A percentile compares a stretch with the other conserved stretches of the same genome.
phyloP scores from a whole-genome alignment of 2,329 filamentous ascomycete species.

The Endocalyx cinctus region DNA sequence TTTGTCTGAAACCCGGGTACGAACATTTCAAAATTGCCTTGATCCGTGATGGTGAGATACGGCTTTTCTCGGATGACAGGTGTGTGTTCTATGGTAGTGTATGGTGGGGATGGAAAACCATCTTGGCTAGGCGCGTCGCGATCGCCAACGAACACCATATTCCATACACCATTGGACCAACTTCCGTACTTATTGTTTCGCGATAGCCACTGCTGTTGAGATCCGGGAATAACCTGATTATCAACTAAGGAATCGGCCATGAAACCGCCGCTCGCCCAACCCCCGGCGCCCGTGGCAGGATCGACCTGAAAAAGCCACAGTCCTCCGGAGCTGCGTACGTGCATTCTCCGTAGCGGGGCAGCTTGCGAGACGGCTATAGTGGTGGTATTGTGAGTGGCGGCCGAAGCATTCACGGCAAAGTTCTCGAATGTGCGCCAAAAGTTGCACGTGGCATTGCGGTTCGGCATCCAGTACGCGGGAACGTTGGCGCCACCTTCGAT shows the following conservation, averaged over 20 bases:
- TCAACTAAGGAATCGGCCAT: conserved; percentile 29
- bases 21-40: conserved; percentile 24
- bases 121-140: conserved; percentile 21
- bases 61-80: conserved; percentile 29
- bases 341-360: conserved; percentile 26
- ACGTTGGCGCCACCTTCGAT: conserved; percentile 29
- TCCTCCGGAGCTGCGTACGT: conserved; percentile 25
- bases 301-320: conserved; percentile 31
- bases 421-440: conserved; percentile 31
- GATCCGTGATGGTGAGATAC: conserved; percentile 19
- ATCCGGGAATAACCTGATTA: conserved; percentile 25
- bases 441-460: conserved; percentile 30
- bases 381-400: conserved; percentile 26
- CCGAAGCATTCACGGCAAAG: conserved; percentile 26
- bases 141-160: conserved; percentile 30
- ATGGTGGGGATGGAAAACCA: conserved; percentile 22
- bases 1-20: conserved; percentile 23
- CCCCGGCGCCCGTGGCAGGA: conserved; percentile 23
- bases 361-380: conserved; percentile 30
- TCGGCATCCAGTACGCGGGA: conserved; percentile 30
- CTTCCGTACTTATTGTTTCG: conserved; percentile 28
- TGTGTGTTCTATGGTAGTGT: conserved; percentile 25
- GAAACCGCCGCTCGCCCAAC: conserved; percentile 29
- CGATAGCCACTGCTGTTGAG: conserved; percentile 30
- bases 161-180: conserved; percentile 31